Evolutionary conservation across 371 early-diverging fungal genomes (phyloP), one percentile per base, ranked within the genome.

Genomic region (Mucor irregularis): DNA sequence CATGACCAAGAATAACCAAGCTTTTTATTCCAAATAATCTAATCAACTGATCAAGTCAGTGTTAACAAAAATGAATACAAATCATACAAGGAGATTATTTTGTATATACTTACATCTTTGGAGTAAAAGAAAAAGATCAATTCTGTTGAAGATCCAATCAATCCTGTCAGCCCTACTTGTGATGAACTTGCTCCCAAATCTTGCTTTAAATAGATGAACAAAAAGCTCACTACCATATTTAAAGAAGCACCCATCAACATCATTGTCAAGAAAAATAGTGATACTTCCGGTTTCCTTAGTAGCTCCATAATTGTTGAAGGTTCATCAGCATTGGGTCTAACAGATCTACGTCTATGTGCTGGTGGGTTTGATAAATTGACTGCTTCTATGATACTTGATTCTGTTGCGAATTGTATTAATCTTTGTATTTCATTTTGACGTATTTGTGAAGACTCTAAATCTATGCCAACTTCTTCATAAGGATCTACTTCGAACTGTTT

Each of bases 331-430:
- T 38, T 13, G 6, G 52, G 26, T 19, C 49, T 33, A 44, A 54
- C n/a, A 1, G 52, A 42, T 10, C 64, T 57, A 0, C 71, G 61
- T 44, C 80, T 50, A 28, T 67, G 69, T 0, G 71, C 57, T 1
- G 80, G 80, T 8, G 80, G 80, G 45, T 76, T 73, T 14, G 74
- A 64, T 7, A 79, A 24, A 54, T 79, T 79, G 31, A 79, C 80
- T 8, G 80, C 80, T 37, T 79, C 80, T 39, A 79, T 79, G 14
- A 79, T 79, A 29, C 80, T 79, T 6, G 80, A 76, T 34, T 79
- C 80, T 2, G 80, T 79, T 1, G 80, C 80, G 60, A 79, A 79
- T 33, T 76, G 76, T 30, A 79, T 74, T 30, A 79, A 38, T 19
- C 80, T 58, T 46, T 79, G 76, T 11, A 79, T 76, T 34, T 76